A percentile compares a stretch with the other conserved stretches of the same genome.
phyloP scores from a whole-genome alignment of 1,284 basidiomycete genomes.

The Naganishia liquefaciens region DNA sequence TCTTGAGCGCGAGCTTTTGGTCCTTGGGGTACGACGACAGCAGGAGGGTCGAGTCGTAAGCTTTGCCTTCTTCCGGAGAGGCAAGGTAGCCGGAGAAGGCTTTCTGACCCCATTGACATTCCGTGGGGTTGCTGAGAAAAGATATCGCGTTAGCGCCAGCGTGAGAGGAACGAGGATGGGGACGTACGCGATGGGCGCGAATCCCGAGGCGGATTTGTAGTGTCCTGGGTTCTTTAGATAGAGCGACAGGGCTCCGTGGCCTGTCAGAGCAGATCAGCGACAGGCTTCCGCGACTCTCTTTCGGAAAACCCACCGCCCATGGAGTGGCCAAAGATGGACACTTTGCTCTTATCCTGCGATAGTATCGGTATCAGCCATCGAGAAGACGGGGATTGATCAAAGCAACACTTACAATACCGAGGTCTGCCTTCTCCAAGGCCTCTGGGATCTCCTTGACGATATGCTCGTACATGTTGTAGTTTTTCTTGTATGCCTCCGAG shows the following conservation, averaged over 20 bases:
- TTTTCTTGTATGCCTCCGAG: conserved; percentile 70
- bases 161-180: background rate
- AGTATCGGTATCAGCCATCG: background rate
- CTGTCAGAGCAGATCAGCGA: conserved; percentile 32
- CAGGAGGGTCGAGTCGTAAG: conserved; percentile 83
- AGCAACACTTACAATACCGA: conserved; percentile 57
- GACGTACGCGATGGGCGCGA: conserved; percentile 73
- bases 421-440: conserved; percentile 66
- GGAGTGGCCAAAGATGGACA: conserved; percentile 80
- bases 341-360: conserved; percentile 44
- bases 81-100: conserved; percentile 85
- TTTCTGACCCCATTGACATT: conserved; percentile 88
- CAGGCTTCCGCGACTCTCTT: background rate
- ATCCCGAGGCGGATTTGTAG: conserved; percentile 89
- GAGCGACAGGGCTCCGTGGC: conserved; percentile 88
- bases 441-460: conserved; percentile 78
- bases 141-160: background rate
- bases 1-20: conserved; percentile 67
- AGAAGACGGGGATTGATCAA: background rate
- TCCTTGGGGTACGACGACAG: conserved; percentile 64
- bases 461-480: conserved; percentile 89
- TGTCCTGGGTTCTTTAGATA: conserved; percentile 72
- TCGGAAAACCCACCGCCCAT: conserved; percentile 69
- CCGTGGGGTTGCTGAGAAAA: conserved; percentile 69
- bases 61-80: conserved; percentile 29